Base-by-base conservation (phyloP, 805 yeast genomes). In the Torulaspora maleeae region DNA sequence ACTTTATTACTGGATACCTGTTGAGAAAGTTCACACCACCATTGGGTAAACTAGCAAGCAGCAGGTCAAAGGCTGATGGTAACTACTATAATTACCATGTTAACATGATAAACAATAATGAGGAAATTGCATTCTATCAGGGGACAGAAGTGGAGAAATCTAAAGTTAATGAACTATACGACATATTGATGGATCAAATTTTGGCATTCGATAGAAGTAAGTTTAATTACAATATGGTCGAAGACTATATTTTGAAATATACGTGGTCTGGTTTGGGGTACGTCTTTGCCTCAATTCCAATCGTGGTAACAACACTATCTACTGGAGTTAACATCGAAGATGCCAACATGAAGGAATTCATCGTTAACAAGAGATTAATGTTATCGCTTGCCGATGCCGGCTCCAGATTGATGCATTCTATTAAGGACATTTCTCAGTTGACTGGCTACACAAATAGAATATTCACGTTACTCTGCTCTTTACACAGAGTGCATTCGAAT, bases 221-320 rank as follows among this genome's bases (percentile, higher is more conserved):
- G 48, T 81, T 86, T 45, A 67, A 74, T 9, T 90, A 88, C 63
- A 82, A 81, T 41, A 72, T 86, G 50, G 65, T 85, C 48, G 96
- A 90, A 68, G 95, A 88, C 60, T 87, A 88, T 59, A 79, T 89
- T 38, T 75, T 90, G 64, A 90, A 89, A 67, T 88, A 86, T 60
- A 80, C 91, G 10, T 90, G 97, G 97, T 88, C 96, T 3, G 96
- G 95, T 0, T 76, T 90, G 68, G 96, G 97, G n/a, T 89, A 88
- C 62, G 66, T 89, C 17, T 89, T 87, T 68, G 86, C 96, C 0
- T 84, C 95, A 1, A 75, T 90, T 51, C 98, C 98, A 2, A 90
- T 90, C 13, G 78, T 89, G 42, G 63, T 87, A 46, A 82, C 82
- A 15, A 64, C 73, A 3, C 53, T 74, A 49, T 62, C 59, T 5